Evolutionary conservation across 2,329 filamentous ascomycete species (phyloP).

Genomic region (Fulvia fulva): DNA sequence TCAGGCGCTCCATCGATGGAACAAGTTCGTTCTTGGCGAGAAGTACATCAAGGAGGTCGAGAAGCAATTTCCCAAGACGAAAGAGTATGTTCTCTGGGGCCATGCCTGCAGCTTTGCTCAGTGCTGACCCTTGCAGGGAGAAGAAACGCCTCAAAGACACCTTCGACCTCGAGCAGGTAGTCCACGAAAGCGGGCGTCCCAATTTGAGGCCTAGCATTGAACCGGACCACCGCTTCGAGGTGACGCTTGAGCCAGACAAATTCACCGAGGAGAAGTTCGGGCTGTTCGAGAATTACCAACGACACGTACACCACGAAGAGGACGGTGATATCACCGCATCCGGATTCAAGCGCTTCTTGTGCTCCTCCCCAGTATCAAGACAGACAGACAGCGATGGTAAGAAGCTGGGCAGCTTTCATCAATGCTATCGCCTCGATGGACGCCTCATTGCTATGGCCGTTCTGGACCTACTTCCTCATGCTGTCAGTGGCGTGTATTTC

Average conservation of each 20-base stretch:
- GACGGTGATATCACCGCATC: constrained; percentile 54
- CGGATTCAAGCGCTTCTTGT: constrained; percentile 70
- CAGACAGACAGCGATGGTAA: constrained; percentile 48
- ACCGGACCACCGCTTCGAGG: constrained; percentile 63
- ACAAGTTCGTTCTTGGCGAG: constrained; percentile 65
- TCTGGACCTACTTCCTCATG: constrained; percentile 70
- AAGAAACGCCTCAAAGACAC: constrained; percentile 61
- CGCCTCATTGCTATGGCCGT: constrained; percentile 71
- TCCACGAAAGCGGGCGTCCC: constrained; percentile 64
- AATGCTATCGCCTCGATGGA: constrained; percentile 69
- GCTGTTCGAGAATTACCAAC: constrained; percentile 73
- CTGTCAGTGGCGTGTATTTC: constrained; percentile 79
- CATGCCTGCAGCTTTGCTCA: background rate
- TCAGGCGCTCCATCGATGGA: constrained; percentile 73
- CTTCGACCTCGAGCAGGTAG: constrained; percentile 62
- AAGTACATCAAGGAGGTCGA: constrained; percentile 62
- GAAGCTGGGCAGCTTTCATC: constrained; percentile 69
- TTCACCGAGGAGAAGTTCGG: constrained; percentile 73
- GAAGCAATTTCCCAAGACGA: constrained; percentile 62
- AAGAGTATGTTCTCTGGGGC: constrained; percentile 49
- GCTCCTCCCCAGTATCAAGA: constrained; percentile 60
- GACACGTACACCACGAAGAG: constrained; percentile 65
- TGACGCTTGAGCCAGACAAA: constrained; percentile 65
- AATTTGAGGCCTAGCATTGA: constrained; percentile 46
- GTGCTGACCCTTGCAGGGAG: constrained; percentile 37